Evolutionary conservation across 768 basidiomycete species (phyloP).

Genomic region (Tricholoma saponaceum): DNA sequence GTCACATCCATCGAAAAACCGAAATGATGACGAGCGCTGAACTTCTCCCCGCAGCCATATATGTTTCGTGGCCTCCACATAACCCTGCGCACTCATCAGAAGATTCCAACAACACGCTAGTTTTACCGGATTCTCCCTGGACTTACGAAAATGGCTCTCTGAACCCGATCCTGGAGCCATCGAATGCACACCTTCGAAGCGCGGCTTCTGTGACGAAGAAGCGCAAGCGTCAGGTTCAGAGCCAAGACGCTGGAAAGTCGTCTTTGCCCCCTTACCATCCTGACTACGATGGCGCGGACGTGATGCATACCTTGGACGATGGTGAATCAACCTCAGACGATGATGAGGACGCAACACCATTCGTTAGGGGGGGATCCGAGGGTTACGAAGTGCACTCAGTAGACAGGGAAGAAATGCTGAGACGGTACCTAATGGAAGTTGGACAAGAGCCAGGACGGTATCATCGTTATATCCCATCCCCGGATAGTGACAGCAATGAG

Average conservation of each 20-base stretch:
- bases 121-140: constrained; percentile 69
- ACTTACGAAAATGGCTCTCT: constrained; percentile 75
- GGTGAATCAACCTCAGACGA: constrained; percentile 25
- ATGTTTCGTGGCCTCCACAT: constrained; percentile 64
- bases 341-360: constrained; percentile 18
- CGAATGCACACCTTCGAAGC: constrained; percentile 39
- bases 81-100: constrained; percentile 47
- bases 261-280: constrained; percentile 75
- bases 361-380: constrained; percentile 72
- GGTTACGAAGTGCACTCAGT: constrained; percentile 70
- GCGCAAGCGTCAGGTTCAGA: constrained; percentile 15
- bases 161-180: constrained; percentile 73
- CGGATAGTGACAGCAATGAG: constrained; percentile 41
- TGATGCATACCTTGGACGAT: constrained; percentile 4
- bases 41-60: constrained; percentile 18
- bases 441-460: constrained; percentile 61
- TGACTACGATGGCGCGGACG: constrained; percentile 47
- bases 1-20: neutral
- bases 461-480: constrained; percentile 61
- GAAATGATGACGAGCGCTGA: neutral
- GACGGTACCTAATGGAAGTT: constrained; percentile 48
- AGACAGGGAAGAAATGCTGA: constrained; percentile 62
- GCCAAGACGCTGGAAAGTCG: constrained; percentile 33
- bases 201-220: constrained; percentile 13
- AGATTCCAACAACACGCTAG: constrained; percentile 34